These are phyloP conservation scores for Fusarium scirpi DNA, from an alignment of 2,329 filamentous ascomycete genomes.

Conservation along the genomic window DNA sequence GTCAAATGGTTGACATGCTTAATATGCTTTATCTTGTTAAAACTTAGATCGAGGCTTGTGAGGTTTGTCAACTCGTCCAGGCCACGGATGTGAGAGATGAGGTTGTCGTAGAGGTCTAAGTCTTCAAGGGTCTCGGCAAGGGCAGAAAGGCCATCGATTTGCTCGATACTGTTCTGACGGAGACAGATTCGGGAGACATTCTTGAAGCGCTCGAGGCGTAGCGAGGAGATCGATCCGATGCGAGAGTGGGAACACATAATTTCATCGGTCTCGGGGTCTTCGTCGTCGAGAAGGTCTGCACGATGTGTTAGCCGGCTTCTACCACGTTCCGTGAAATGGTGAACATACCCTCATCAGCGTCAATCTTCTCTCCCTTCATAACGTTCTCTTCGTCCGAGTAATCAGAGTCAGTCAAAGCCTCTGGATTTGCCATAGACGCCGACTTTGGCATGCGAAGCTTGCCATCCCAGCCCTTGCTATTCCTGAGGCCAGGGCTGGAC, in stretches of 20 bases:
- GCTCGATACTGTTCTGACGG: conserved; percentile 88
- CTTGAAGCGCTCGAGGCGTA: conserved; percentile 86
- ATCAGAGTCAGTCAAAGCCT: conserved; percentile 85
- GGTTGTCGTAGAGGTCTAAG: conserved; percentile 96
- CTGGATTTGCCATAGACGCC: conserved; percentile 76
- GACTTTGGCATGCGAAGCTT: conserved; percentile 79
- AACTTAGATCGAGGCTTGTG: conserved; percentile 87
- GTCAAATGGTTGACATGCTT: conserved; percentile 84
- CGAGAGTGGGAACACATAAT: conserved; percentile 93
- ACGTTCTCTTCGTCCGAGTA: conserved; percentile 80
- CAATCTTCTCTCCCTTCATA: conserved; percentile 78
- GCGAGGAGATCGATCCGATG: conserved; percentile 79
- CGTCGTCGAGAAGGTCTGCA: conserved; percentile 70
- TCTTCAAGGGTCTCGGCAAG: conserved; percentile 79
- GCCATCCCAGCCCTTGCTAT: conserved; percentile 83
- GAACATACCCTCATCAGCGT: conserved; percentile 80
- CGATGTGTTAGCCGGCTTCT: conserved; percentile 25
- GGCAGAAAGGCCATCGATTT: conserved; percentile 78
- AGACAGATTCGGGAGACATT: conserved; percentile 84
- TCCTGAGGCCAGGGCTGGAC: conserved; percentile 62
- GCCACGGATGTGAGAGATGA: conserved; percentile 86
- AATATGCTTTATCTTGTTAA: conserved; percentile 99
- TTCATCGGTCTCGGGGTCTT: conserved; percentile 74
- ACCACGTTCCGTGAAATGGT: background rate
- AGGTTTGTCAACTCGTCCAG: conserved; percentile 83